Evolutionary conservation across 352 stramenopile genomes (phyloP).

Genomic region (Phytophthora cajani): DNA sequence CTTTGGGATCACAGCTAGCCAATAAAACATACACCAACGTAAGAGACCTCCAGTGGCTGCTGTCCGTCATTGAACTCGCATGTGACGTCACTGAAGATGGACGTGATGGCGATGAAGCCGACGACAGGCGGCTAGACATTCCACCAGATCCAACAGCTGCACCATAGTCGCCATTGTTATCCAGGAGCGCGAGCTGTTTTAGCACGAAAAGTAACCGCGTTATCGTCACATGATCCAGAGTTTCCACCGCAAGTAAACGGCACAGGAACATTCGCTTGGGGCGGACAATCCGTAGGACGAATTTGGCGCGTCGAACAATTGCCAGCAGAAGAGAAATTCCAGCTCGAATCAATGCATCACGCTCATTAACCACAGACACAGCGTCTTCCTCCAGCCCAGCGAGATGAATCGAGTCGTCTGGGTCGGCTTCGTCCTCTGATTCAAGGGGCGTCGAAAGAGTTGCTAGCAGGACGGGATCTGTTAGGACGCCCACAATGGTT

Average conservation of each 20-base stretch:
- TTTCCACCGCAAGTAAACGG: constrained; percentile 73
- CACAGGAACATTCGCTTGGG: constrained; percentile 79
- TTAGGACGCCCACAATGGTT: constrained; percentile 66
- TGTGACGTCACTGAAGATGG: constrained; percentile 19
- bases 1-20: constrained; percentile 80
- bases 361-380: constrained; percentile 65
- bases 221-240: constrained; percentile 78
- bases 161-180: constrained; percentile 24
- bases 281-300: constrained; percentile 64
- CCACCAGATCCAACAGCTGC: neutral
- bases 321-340: constrained; percentile 75
- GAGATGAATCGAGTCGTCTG: constrained; percentile 15
- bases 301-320: constrained; percentile 75
- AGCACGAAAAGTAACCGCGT: constrained; percentile 67
- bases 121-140: constrained; percentile 16
- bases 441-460: constrained; percentile 44
- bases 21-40: constrained; percentile 76
- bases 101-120: constrained; percentile 17
- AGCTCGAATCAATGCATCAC: constrained; percentile 71
- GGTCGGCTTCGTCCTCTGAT: constrained; percentile 41
- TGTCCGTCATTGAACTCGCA: constrained; percentile 45
- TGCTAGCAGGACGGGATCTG: constrained; percentile 59
- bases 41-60: constrained; percentile 69
- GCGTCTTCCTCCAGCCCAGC: constrained; percentile 65
- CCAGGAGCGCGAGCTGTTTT: constrained; percentile 65